phyloP scores from a whole-genome alignment of 179 eudicot species.

The Silene noctiflora region DNA sequence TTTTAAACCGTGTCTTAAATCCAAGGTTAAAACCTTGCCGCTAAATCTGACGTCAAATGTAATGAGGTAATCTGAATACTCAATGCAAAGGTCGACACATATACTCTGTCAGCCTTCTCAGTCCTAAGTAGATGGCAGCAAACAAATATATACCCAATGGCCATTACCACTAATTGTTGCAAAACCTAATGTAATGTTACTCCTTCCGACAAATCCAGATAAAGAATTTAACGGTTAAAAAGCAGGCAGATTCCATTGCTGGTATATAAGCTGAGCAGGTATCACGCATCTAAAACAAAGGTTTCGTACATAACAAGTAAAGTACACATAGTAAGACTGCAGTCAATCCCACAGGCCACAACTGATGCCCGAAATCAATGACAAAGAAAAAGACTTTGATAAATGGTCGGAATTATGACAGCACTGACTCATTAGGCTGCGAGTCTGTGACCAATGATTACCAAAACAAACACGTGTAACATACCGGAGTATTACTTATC shows the following conservation, averaged over 20 bases:
- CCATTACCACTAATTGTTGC: not conserved
- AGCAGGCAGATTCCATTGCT: too few species aligned
- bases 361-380: not conserved
- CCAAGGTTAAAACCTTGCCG: too few species aligned
- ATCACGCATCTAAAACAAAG: not conserved
- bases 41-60: too few species aligned
- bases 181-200: not conserved
- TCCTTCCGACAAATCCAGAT: too few species aligned
- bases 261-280: not conserved
- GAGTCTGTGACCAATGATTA: slow-evolving; percentile 3
- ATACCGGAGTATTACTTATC: not conserved
- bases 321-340: not conserved
- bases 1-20: too few species aligned
- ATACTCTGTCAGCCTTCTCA: not conserved
- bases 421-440: not conserved
- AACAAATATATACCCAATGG: too few species aligned
- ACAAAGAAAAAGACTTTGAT: not conserved
- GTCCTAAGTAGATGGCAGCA: too few species aligned
- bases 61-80: not conserved
- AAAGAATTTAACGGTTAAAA: too few species aligned
- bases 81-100: not conserved
- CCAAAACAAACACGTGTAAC: not conserved
- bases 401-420: not conserved
- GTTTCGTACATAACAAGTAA: not conserved
- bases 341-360: slow-evolving; percentile 1